Conservation (phyloP, 805 yeast genomes). For the Metschnikowia vanudenii region DNA sequence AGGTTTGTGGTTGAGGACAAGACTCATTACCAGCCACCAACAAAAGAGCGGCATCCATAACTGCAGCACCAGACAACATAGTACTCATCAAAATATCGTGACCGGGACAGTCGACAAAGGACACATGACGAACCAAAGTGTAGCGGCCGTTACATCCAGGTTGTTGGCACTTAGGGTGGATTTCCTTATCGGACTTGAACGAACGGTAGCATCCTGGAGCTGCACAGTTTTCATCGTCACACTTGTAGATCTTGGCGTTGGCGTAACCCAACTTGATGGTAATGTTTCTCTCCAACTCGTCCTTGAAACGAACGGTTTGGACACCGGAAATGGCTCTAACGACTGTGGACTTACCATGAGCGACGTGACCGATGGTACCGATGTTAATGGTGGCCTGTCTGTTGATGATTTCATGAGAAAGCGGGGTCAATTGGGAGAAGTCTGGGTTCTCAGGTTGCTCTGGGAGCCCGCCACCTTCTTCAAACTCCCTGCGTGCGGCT, state of each 20-base stretch:
- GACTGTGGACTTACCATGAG: slow-evolving; percentile 92
- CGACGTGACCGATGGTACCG: slow-evolving; percentile 96
- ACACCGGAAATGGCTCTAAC: slow-evolving; percentile 97
- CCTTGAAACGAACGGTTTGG: slow-evolving; percentile 98
- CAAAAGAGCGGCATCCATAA: slow-evolving; percentile 98
- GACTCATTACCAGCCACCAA: slow-evolving; percentile 98
- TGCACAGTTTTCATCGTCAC: slow-evolving; percentile 81
- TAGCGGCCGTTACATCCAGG: slow-evolving; percentile 89
- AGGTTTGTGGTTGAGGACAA: slow-evolving; percentile 99
- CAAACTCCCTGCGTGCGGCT: slow-evolving; percentile 77
- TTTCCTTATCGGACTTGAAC: slow-evolving; percentile 91
- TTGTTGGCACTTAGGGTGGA: slow-evolving; percentile 86
- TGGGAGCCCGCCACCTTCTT: slow-evolving; percentile 98
- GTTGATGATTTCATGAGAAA: slow-evolving; percentile 92
- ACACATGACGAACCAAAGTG: slow-evolving; percentile 89
- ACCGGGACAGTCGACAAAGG: slow-evolving; percentile 99
- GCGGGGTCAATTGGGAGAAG: slow-evolving; percentile 74
- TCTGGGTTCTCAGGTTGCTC: slow-evolving; percentile 93
- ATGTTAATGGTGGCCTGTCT: slow-evolving; percentile 99
- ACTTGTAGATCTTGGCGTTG: slow-evolving; percentile 95
- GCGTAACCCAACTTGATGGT: slow-evolving; percentile 99
- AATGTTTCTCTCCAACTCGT: slow-evolving; percentile 97
- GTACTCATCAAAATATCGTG: slow-evolving; percentile 99
- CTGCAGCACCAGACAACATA: slow-evolving; percentile 99
- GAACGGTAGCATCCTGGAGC: slow-evolving; percentile 95